phyloP scores from a whole-genome alignment of 345 rosid species.

The Erysimum cheiranthoides region DNA sequence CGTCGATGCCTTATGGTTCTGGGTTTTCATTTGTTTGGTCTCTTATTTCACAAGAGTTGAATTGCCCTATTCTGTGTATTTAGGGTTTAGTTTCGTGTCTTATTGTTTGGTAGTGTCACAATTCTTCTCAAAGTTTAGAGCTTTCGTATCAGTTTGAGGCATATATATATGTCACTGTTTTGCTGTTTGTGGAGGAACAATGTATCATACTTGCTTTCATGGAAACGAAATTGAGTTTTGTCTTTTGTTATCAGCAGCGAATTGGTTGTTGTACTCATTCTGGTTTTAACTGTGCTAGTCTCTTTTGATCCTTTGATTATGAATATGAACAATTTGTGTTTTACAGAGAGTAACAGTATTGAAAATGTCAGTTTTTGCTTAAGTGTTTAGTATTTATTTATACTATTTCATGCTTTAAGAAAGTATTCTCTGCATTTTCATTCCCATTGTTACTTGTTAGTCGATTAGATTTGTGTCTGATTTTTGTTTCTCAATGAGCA shows the following conservation, averaged over 20 bases:
- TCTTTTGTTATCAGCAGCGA: background rate
- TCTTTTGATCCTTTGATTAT: background rate
- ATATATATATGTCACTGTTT: background rate
- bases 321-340: background rate
- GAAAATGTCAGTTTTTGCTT: background rate
- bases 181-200: background rate
- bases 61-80: background rate
- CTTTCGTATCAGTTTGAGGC: background rate
- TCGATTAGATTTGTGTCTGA: slow-evolving; percentile 7
- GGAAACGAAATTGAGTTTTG: background rate
- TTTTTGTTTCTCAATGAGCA: slow-evolving; percentile 44
- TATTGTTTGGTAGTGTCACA: background rate
- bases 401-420: background rate
- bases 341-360: background rate
- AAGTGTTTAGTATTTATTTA: background rate
- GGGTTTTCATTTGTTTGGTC: slow-evolving; percentile 5
- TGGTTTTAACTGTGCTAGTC: slow-evolving; percentile 1
- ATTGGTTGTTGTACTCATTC: background rate
- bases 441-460: background rate
- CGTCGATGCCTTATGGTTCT: background rate
- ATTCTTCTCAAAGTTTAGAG: background rate
- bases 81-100: background rate
- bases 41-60: background rate
- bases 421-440: background rate
- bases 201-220: slow-evolving; percentile 21